phyloP scores from a whole-genome alignment of 768 basidiomycete species.

The Phanerochaete carnosa region DNA sequence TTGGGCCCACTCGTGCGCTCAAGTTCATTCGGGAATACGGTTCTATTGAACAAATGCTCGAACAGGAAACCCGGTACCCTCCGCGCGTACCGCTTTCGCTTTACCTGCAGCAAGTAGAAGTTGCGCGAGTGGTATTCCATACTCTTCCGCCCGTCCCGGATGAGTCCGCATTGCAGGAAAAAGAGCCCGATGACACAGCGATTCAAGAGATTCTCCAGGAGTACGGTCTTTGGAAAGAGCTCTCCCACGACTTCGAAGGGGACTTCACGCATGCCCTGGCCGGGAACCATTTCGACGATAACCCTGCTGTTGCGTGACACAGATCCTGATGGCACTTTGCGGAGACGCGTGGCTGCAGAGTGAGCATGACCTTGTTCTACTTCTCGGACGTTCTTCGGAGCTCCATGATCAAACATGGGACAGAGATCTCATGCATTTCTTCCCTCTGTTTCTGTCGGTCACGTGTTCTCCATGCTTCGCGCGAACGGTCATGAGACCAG shows the following conservation, averaged over 20 bases:
- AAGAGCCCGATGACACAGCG: slow-evolving; percentile 36
- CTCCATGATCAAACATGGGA: not conserved
- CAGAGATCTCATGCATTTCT: not conserved
- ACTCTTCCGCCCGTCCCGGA: slow-evolving; percentile 65
- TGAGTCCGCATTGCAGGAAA: slow-evolving; percentile 26
- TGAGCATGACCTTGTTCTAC: not conserved
- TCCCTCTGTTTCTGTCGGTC: not conserved
- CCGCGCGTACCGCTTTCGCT: slow-evolving; percentile 42
- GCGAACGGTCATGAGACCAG: slow-evolving; percentile 1
- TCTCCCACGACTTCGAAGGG: slow-evolving; percentile 32
- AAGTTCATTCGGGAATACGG: slow-evolving; percentile 70
- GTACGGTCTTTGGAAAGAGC: slow-evolving; percentile 45
- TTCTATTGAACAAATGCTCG: slow-evolving; percentile 68
- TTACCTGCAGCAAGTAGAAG: slow-evolving; percentile 63
- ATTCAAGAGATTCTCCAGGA: slow-evolving; percentile 46
- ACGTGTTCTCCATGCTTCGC: not conserved
- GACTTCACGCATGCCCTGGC: slow-evolving; percentile 42
- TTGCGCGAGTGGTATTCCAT: slow-evolving; percentile 62
- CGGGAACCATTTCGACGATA: slow-evolving; percentile 68
- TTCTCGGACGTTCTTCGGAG: slow-evolving; percentile 1
- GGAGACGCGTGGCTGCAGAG: not conserved
- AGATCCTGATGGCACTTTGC: not conserved
- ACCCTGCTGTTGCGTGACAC: slow-evolving; percentile 35
- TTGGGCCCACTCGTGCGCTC: slow-evolving; percentile 78
- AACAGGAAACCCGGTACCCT: slow-evolving; percentile 45